Base-by-base conservation (phyloP, 2,329 filamentous ascomycete species). In the Fusarium continuum region DNA sequence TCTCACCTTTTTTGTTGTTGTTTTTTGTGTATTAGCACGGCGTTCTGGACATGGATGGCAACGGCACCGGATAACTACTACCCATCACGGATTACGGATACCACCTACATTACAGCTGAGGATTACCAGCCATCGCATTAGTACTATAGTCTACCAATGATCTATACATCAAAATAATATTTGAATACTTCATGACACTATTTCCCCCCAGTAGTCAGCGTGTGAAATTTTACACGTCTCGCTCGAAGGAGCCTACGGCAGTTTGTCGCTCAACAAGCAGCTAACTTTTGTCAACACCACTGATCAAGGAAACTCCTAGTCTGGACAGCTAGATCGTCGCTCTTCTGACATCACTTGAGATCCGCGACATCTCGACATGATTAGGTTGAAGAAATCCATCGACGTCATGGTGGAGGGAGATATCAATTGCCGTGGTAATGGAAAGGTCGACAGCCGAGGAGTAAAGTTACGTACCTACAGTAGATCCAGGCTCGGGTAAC, bases 11-110 rank as follows among this genome's bases (percentile, higher is more conserved):
- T n/a, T n/a, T n/a, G n/a, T n/a, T 47, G 32, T 29, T 38, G 38
- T 47, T 45, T 28, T 53, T 34, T 67, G 35, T 17, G 29, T 55
- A 55, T 60, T 44, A 66, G 63, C 63, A 64, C 46, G 63, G 63
- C 63, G 63, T 64, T 65, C 25, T 45, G 58, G 55, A 47, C 43
- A 64, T 50, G 44, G 17, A 48, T 16, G 25, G 46, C 25, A 59
- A 46, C 14, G 36, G 46, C 40, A 60, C 45, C 28, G 35, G 54
- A 44, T 52, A 55, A 65, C 41, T 45, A n/a, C n/a, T n/a, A n/a
- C n/a, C n/a, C n/a, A n/a, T n/a, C n/a, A 65, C 28, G 47, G 51
- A 66, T 49, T 53, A 40, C 40, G 47, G 45, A 65, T 65, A 65
- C 51, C 61, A 57, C 34, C 26, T 51, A 51, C 41, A 50, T 46